Evolutionary conservation across 1,284 basidiomycete species (phyloP).

Genomic region (Puccinia polysora): DNA sequence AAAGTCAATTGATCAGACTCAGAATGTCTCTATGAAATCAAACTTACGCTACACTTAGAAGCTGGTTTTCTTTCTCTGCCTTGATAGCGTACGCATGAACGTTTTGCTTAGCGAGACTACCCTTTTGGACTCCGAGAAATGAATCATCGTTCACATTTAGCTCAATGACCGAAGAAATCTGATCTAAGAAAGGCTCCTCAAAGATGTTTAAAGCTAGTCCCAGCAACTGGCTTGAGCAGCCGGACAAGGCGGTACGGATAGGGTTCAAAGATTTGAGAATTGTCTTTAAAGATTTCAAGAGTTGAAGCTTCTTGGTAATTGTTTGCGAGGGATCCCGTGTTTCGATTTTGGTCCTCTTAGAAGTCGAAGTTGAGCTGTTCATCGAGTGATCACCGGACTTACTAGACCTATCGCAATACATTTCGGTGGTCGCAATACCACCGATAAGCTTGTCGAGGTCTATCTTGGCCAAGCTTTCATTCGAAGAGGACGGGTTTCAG

Average conservation of each 20-base stretch:
- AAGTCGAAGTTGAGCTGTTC: neutral
- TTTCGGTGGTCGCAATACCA: conserved; percentile 15
- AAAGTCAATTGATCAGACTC: too few relatives aligned
- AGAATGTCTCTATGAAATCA: neutral
- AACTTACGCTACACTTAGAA: conserved; percentile 40
- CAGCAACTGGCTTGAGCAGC: conserved; percentile 27
- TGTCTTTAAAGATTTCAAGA: conserved; percentile 22
- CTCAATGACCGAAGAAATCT: conserved; percentile 19
- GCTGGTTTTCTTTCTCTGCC: conserved; percentile 21
- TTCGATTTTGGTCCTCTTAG: neutral
- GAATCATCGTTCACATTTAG: conserved; percentile 35
- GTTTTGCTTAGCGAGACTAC: conserved; percentile 42
- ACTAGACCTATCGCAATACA: conserved; percentile 3
- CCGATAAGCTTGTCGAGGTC: conserved; percentile 41
- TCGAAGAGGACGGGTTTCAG: neutral
- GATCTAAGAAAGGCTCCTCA: conserved; percentile 26
- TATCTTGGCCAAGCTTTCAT: conserved; percentile 31
- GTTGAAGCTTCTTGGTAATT: conserved; percentile 41
- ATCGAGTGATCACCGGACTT: neutral
- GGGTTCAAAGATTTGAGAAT: conserved; percentile 28
- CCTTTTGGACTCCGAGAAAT: conserved; percentile 37
- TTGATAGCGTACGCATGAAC: conserved; percentile 43
- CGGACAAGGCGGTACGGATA: conserved; percentile 17
- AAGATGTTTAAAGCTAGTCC: conserved; percentile 16
- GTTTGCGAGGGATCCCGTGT: conserved; percentile 21